Evolutionary conservation across 1,139 yeast genomes (phyloP).

Genomic region (Torulaspora pretoriensis): DNA sequence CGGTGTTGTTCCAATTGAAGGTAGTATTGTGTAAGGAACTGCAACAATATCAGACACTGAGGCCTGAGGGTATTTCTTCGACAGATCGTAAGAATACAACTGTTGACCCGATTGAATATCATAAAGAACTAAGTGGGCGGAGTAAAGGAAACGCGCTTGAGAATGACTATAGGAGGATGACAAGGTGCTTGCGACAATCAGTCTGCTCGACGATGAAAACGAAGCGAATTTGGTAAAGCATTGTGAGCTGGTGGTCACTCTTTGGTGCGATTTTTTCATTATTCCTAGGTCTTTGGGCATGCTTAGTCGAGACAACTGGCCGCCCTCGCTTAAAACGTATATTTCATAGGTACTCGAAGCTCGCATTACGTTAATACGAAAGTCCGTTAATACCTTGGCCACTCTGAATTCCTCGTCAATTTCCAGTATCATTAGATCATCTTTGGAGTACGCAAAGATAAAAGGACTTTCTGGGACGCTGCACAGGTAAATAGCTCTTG

Average conservation of each 20-base stretch:
- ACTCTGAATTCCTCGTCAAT: background rate
- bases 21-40: constrained; percentile 13
- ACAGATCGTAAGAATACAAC: constrained; percentile 10
- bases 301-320: constrained; percentile 1
- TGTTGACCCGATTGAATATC: constrained; percentile 15
- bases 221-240: constrained; percentile 15
- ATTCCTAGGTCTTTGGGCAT: constrained; percentile 3
- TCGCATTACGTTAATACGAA: constrained; percentile 2
- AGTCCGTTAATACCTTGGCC: constrained; percentile 2
- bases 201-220: constrained; percentile 15
- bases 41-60: constrained; percentile 23
- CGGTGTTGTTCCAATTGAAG: background rate
- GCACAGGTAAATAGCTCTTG: constrained; percentile 12
- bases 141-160: constrained; percentile 5
- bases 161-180: constrained; percentile 9
- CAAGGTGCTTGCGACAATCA: constrained; percentile 15
- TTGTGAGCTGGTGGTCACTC: constrained; percentile 7
- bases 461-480: constrained; percentile 7
- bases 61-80: constrained; percentile 21
- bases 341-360: constrained; percentile 2
- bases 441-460: constrained; percentile 8
- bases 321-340: constrained; percentile 4
- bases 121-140: constrained; percentile 13
- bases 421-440: constrained; percentile 10
- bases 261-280: constrained; percentile 2